phyloP scores from a whole-genome alignment of 78 protist genomes.

The Isochrysis galbana region DNA sequence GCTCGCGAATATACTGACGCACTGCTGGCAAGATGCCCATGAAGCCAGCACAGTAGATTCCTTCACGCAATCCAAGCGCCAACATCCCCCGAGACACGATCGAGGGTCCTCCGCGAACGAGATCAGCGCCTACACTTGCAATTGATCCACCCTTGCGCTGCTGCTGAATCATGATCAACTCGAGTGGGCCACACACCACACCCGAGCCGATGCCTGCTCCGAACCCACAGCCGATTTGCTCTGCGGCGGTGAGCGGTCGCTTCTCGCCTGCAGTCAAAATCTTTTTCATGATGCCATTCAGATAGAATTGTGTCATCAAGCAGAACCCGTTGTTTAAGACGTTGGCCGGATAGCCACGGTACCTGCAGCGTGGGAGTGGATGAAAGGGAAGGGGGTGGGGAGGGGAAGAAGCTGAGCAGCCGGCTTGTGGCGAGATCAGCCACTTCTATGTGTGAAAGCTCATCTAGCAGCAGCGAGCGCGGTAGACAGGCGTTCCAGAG shows the following conservation, averaged over 20 bases:
- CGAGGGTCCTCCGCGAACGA: neutral
- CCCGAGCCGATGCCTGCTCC: neutral
- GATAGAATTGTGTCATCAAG: constrained; percentile 6
- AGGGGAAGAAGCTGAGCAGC: too few relatives aligned
- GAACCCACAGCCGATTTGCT: neutral
- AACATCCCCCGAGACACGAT: neutral
- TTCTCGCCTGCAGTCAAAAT: neutral
- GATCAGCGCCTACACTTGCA: too few relatives aligned
- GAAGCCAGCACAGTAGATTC: neutral
- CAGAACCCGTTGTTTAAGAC: neutral
- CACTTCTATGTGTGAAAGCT: too few relatives aligned
- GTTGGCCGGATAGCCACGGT: neutral
- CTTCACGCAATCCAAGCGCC: neutral
- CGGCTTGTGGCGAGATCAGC: too few relatives aligned
- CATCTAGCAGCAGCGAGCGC: neutral
- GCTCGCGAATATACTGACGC: neutral
- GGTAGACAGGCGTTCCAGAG: neutral
- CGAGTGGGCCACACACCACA: neutral
- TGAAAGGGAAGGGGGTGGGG: neutral
- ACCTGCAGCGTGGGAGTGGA: neutral
- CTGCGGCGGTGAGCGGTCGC: neutral
- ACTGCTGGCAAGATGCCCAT: neutral
- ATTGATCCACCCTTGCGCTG: neutral
- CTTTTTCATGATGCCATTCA: neutral
- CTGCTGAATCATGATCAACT: constrained; percentile 29